Percentiles rank a stretch among this genome's conserved stretches.
Evolutionary conservation across 2,329 filamentous ascomycete genomes (phyloP).

Genomic region (Decorospora gaudefroyi): DNA sequence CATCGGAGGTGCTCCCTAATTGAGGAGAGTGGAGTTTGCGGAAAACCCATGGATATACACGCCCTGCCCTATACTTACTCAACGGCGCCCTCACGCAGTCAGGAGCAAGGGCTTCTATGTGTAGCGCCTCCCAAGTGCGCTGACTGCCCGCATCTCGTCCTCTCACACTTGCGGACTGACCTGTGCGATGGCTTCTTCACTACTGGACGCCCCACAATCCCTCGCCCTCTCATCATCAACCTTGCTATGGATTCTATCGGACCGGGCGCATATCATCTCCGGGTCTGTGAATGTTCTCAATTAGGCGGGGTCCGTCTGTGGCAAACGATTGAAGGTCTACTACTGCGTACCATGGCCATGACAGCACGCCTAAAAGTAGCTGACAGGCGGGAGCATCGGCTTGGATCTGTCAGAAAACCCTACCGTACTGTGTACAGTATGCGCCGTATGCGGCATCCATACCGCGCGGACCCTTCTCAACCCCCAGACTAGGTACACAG

Average conservation of each 20-base stretch:
- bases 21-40: constrained; percentile 28
- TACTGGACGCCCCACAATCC: constrained; percentile 27
- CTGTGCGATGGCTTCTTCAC: constrained; percentile 17
- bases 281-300: constrained; percentile 21
- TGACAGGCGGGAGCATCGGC: constrained; percentile 42
- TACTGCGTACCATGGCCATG: constrained; percentile 18
- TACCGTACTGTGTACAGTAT: no score
- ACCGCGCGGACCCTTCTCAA: constrained; percentile 16
- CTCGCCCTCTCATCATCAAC: constrained; percentile 28
- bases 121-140: constrained; percentile 31
- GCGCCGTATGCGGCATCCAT: constrained; percentile 27
- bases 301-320: constrained; percentile 22
- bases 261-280: constrained; percentile 25
- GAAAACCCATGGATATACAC: constrained; percentile 26
- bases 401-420: constrained; percentile 34
- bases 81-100: constrained; percentile 30
- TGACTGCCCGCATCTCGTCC: constrained; percentile 17
- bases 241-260: constrained; percentile 16
- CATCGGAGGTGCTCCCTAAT: constrained; percentile 42
- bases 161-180: constrained; percentile 15
- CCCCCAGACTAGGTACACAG: constrained; percentile 26
- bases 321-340: constrained; percentile 32
- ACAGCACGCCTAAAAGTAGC: constrained; percentile 21
- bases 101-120: constrained; percentile 31
- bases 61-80: constrained; percentile 38